phyloP scores from a whole-genome alignment of 2,329 filamentous ascomycete species.

The Metarhizium album region DNA sequence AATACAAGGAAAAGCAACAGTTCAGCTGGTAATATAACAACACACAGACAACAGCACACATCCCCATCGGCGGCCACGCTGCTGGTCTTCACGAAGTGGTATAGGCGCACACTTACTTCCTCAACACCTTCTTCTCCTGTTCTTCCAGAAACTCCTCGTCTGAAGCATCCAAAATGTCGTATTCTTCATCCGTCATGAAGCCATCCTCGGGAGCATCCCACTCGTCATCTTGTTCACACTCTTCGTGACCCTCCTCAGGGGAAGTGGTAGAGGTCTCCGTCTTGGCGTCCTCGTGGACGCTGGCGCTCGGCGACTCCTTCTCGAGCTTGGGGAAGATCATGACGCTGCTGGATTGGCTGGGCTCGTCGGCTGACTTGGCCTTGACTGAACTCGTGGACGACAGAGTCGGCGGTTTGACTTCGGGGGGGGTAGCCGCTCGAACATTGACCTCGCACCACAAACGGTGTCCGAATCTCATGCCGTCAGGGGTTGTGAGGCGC shows the following conservation, averaged over 20 bases:
- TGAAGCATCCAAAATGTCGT: conserved; percentile 90
- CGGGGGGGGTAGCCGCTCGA: conserved; percentile 23
- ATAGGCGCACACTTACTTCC: conserved; percentile 21
- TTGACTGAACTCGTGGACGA: conserved; percentile 10
- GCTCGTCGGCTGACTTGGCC: conserved; percentile 18
- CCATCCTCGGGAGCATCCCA: conserved; percentile 57
- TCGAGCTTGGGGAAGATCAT: conserved; percentile 98
- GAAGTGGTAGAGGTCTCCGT: conserved; percentile 39
- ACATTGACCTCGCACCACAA: conserved; percentile 91
- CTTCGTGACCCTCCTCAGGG: conserved; percentile 36
- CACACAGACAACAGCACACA: conserved; percentile 2
- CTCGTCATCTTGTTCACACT: conserved; percentile 42
- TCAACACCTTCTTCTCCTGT: conserved; percentile 31
- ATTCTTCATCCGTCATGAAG: conserved; percentile 95
- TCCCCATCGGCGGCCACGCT: background rate
- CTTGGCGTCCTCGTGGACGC: conserved; percentile 57
- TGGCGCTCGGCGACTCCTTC: conserved; percentile 79
- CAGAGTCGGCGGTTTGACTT: conserved; percentile 16
- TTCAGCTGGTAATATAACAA: conserved; percentile 6
- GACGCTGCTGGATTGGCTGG: conserved; percentile 37
- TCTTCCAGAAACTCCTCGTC: conserved; percentile 70
- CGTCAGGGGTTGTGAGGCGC: conserved; percentile 76
- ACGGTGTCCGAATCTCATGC: conserved; percentile 79
- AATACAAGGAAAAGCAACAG: background rate
- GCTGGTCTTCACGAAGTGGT: background rate